Base-by-base conservation (phyloP, 495 filamentous ascomycete genomes). In the Lasiosphaeria ovina region DNA sequence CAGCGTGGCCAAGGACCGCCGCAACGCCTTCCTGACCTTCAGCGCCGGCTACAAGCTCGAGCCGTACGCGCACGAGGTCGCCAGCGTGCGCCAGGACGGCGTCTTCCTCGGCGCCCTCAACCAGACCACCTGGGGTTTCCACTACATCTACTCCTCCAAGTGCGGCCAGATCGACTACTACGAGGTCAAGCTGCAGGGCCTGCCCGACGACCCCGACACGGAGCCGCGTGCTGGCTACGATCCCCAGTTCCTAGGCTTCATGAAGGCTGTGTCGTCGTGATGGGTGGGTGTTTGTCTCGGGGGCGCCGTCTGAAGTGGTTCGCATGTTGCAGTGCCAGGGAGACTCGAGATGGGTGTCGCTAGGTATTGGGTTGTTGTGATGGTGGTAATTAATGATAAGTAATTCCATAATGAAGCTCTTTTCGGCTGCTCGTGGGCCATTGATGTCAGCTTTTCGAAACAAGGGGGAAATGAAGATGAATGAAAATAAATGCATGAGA, bases 41-140 rank as follows among this genome's bases (percentile, higher is more conserved):
- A 35, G 51, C 45, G 47, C 44, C 33, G 61, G 61, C 4, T 36
- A 55, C n/a, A 63, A 59, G 9, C 61, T 44, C 3, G 61, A 63
- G 61, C 61, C 61, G 42, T 63, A 63, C 57, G 72, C 70, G 58
- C 68, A 74, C 54, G 72, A 71, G 34, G n/a, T 72, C 51, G 63
- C 61, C n/a, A 68, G 61, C 17, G 59, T 42, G 32, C 70, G 69
- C 59, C 66, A 71, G 56, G 64, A 66, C 3, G 73, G 71, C 1
- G 68, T 72, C 1, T 71, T 66, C 45, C 53, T 70, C 0, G 68
- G 68, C 2, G 61, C 44, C 1, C 55, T 51, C 9, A 56, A 56
- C 16, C 40, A 51, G 55, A 59, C 56, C 14, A 11, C 33, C 3
- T 63, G 61, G 58, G 61, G 44, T 1, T 47, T 47, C 12, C 12